Evolutionary conservation across 2,329 filamentous ascomycete species (phyloP).

Genomic region (Chrysoporthe cubensis): DNA sequence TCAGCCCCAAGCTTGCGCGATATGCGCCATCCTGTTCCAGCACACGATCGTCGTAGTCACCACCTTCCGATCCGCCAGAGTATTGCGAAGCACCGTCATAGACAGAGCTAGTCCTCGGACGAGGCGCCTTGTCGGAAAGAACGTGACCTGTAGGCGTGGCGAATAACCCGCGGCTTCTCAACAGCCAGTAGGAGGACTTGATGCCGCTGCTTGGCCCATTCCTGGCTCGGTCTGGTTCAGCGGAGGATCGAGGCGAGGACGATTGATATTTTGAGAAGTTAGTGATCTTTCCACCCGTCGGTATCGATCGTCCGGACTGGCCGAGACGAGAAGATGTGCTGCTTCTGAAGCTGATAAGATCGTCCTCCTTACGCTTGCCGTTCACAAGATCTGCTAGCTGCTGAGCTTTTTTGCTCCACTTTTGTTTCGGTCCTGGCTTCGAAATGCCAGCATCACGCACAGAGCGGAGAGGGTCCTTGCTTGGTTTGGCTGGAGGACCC

Average conservation of each 20-base stretch:
- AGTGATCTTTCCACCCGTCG: constrained; percentile 23
- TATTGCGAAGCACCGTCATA: constrained; percentile 26
- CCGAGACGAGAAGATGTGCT: constrained; percentile 28
- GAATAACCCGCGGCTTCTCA: constrained; percentile 26
- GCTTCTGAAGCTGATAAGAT: constrained; percentile 28
- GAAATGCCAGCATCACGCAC: constrained; percentile 24
- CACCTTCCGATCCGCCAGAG: constrained; percentile 25
- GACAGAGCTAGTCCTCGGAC: constrained; percentile 7
- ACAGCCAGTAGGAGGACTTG: constrained; percentile 28
- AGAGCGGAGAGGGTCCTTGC: constrained; percentile 27
- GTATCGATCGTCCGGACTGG: constrained; percentile 25
- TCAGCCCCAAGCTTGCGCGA: constrained; percentile 26
- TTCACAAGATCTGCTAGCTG: constrained; percentile 24
- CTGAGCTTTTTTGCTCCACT: constrained; percentile 26
- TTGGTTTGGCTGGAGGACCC: constrained; percentile 27
- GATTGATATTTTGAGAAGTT: constrained; percentile 29
- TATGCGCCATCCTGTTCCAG: constrained; percentile 28
- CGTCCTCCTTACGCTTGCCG: constrained; percentile 27
- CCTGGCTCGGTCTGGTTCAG: constrained; percentile 21
- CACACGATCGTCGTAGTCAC: constrained; percentile 26
- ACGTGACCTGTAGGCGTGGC: constrained; percentile 27
- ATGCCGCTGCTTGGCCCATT: constrained; percentile 25
- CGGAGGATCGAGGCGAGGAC: constrained; percentile 27
- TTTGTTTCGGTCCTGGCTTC: constrained; percentile 22
- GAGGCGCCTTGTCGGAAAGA: constrained; percentile 26